Conservation (phyloP, 2,329 filamentous ascomycete species). For the Sporothrix humicola region DNA sequence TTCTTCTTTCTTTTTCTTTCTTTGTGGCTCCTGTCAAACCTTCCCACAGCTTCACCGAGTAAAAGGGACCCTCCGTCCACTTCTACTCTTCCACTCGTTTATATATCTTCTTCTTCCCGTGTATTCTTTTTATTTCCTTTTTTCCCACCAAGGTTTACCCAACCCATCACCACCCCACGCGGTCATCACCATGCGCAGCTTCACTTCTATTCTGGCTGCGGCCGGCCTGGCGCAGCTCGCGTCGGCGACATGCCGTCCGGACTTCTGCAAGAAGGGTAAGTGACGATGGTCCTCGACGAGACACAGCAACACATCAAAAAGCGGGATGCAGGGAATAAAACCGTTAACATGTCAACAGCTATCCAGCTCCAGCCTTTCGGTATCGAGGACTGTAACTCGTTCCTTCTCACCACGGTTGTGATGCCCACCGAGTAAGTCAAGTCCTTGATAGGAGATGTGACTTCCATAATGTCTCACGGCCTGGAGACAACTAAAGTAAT, state of each 20-base stretch:
- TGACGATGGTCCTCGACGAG: no score
- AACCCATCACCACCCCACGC: background rate
- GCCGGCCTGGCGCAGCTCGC: slow-evolving; percentile 15
- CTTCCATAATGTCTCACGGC: background rate
- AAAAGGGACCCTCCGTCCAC: background rate
- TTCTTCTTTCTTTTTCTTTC: background rate
- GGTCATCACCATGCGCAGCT: slow-evolving; percentile 11
- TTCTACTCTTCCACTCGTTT: slow-evolving; percentile 15
- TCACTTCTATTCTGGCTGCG: slow-evolving; percentile 18
- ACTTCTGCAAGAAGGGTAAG: slow-evolving; percentile 14
- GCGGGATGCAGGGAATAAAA: background rate
- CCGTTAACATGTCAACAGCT: background rate
- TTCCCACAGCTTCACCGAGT: background rate
- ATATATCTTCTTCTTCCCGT: background rate
- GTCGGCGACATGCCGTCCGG: slow-evolving; percentile 24
- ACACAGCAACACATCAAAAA: no score
- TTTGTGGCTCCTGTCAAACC: background rate
- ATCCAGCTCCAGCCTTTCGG: slow-evolving; percentile 2
- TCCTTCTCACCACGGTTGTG: slow-evolving; percentile 26
- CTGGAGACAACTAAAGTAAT: no score
- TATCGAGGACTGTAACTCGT: slow-evolving; percentile 23
- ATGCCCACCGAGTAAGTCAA: slow-evolving; percentile 19
- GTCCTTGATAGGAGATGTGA: background rate
- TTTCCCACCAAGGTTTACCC: background rate
- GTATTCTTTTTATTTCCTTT: background rate